phyloP scores from a whole-genome alignment of 768 basidiomycete genomes.

The Lepiota brunneoincarnata region DNA sequence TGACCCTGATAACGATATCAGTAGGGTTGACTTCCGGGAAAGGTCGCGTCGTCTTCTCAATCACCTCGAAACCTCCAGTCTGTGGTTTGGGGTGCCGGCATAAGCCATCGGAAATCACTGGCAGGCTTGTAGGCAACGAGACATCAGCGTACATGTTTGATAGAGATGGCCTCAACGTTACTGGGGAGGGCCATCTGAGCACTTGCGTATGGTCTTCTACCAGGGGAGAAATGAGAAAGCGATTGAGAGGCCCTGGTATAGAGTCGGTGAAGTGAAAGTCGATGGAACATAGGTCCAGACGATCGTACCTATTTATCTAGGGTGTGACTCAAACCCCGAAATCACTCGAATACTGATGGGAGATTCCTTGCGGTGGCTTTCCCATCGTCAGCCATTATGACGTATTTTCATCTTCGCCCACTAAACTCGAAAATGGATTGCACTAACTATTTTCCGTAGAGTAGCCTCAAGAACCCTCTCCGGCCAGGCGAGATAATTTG shows the following conservation, averaged over 20 bases:
- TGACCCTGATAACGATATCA: slow-evolving; percentile 53
- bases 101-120: not conserved
- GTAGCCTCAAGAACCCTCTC: too few species aligned
- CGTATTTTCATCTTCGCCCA: not conserved
- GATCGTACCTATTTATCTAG: slow-evolving; percentile 2
- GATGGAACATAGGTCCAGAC: slow-evolving; percentile 1
- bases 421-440: too few species aligned
- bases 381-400: not conserved
- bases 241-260: slow-evolving; percentile 21
- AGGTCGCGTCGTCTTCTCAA: slow-evolving; percentile 64
- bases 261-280: slow-evolving; percentile 11
- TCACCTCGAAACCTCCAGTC: slow-evolving; percentile 75
- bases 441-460: too few species aligned
- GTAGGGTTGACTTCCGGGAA: slow-evolving; percentile 61
- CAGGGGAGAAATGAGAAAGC: slow-evolving; percentile 22
- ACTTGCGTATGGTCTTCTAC: not conserved
- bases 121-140: not conserved
- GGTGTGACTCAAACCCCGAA: not conserved
- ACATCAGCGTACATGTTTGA: slow-evolving; percentile 45
- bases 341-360: not conserved
- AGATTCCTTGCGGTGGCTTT: not conserved
- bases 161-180: slow-evolving; percentile 69
- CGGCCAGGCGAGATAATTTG: too few species aligned
- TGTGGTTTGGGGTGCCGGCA: slow-evolving; percentile 14
- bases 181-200: slow-evolving; percentile 50